Percentiles rank a stretch among this genome's conserved stretches.
phyloP scores from a whole-genome alignment of 2,329 filamentous ascomycete species.

The Didymella pinodella region DNA sequence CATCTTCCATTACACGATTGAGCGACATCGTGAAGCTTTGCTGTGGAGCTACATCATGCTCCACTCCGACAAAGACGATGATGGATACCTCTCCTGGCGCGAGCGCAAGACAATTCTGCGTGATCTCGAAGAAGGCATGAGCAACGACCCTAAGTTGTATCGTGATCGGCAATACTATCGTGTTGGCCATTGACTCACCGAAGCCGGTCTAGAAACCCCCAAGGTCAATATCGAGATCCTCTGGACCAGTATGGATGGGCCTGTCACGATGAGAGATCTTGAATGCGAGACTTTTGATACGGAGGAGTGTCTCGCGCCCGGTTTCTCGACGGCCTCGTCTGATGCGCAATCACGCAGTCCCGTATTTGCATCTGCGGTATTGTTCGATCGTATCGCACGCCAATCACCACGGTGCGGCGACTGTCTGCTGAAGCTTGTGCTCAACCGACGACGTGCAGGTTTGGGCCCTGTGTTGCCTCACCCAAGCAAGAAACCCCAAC shows the following conservation, averaged over 20 bases:
- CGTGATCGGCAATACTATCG: background rate
- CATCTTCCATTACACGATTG: slow-evolving; percentile 48
- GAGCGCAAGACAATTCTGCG: background rate
- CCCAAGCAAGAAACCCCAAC: slow-evolving; percentile 37
- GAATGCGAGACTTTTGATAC: background rate
- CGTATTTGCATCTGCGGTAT: slow-evolving; percentile 50
- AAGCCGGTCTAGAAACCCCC: background rate
- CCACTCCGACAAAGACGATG: background rate
- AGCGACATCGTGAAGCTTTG: slow-evolving; percentile 39
- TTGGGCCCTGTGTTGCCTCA: slow-evolving; percentile 51
- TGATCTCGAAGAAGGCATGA: background rate
- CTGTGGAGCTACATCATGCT: background rate
- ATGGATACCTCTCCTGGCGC: background rate
- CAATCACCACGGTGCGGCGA: slow-evolving; percentile 54
- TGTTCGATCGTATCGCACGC: slow-evolving; percentile 49
- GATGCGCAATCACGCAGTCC: slow-evolving; percentile 48
- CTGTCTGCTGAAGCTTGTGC: slow-evolving; percentile 53
- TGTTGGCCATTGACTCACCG: background rate
- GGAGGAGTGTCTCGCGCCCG: slow-evolving; percentile 38
- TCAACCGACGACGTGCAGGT: slow-evolving; percentile 48
- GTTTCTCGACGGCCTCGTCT: slow-evolving; percentile 50
- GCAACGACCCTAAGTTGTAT: background rate
- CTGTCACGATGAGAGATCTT: background rate
- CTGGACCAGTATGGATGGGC: background rate
- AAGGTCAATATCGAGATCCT: background rate